Percentiles rank a stretch among this genome's conserved stretches.
Conservation (phyloP, 2,329 filamentous ascomycete species). For the Ascochyta koolunga region DNA sequence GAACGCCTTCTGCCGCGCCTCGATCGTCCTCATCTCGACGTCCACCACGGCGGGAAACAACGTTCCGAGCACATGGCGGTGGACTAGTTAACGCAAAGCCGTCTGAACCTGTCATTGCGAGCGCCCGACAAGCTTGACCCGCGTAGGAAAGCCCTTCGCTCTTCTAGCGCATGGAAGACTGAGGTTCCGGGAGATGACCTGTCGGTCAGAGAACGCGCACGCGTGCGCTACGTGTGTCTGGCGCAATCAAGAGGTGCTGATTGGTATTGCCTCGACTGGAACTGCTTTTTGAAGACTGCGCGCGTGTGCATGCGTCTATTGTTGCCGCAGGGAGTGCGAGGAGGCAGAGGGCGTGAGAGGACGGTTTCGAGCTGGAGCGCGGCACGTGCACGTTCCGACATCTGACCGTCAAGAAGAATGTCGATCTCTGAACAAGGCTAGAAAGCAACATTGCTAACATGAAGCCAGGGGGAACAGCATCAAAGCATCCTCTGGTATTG, state of each 20-base stretch:
- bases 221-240: neutral
- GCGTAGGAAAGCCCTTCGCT: neutral
- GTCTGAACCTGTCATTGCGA: neutral
- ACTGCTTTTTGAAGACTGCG: neutral
- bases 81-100: neutral
- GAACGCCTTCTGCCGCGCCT: constrained; percentile 14
- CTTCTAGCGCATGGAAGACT: constrained; percentile 15
- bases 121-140: neutral
- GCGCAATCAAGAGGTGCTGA: neutral
- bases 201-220: neutral
- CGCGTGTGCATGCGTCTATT: neutral
- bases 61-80: neutral
- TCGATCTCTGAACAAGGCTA: too few relatives aligned
- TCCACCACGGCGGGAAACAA: neutral
- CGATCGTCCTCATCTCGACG: neutral
- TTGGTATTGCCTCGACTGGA: neutral
- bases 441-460: too few relatives aligned
- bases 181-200: constrained; percentile 10
- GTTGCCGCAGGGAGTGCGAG: neutral
- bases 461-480: constrained; percentile 71
- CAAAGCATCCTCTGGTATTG: constrained; percentile 71
- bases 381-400: neutral
- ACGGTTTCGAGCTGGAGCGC: constrained; percentile 6
- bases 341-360: constrained; percentile 8
- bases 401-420: constrained; percentile 52